Conservation (phyloP, 2,329 filamentous ascomycete genomes). For the Ophiostoma montium region DNA sequence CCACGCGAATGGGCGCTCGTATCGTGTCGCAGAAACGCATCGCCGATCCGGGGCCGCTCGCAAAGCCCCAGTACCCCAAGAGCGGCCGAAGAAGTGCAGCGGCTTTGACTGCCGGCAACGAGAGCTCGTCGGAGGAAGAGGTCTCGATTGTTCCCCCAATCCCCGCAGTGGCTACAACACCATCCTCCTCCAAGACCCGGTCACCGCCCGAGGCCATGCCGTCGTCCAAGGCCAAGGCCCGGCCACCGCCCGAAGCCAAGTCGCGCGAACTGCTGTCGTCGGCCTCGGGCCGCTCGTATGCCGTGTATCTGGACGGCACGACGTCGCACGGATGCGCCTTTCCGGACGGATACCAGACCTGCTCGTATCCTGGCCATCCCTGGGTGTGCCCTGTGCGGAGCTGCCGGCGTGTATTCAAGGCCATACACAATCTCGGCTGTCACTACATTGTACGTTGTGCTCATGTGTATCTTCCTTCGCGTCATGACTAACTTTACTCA, state of each 20-base stretch:
- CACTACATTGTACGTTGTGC: neutral
- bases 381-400: constrained; percentile 1
- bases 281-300: neutral
- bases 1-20: neutral
- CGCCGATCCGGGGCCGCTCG: neutral
- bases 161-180: too few relatives aligned
- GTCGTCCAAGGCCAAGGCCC: too few relatives aligned
- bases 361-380: neutral
- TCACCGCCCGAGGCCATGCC: too few relatives aligned
- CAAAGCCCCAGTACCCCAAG: neutral
- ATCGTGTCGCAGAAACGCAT: neutral
- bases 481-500: neutral
- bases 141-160: too few relatives aligned
- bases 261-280: neutral
- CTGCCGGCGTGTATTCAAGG: neutral
- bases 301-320: neutral
- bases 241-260: too few relatives aligned
- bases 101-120: neutral
- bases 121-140: neutral
- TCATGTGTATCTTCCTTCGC: neutral
- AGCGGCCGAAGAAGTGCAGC: neutral
- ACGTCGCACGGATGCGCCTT: neutral
- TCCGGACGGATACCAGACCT: neutral
- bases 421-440: neutral
- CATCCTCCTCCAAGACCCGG: too few relatives aligned